phyloP scores from a whole-genome alignment of 148 eudicot species.

The Suaeda aralocaspica region DNA sequence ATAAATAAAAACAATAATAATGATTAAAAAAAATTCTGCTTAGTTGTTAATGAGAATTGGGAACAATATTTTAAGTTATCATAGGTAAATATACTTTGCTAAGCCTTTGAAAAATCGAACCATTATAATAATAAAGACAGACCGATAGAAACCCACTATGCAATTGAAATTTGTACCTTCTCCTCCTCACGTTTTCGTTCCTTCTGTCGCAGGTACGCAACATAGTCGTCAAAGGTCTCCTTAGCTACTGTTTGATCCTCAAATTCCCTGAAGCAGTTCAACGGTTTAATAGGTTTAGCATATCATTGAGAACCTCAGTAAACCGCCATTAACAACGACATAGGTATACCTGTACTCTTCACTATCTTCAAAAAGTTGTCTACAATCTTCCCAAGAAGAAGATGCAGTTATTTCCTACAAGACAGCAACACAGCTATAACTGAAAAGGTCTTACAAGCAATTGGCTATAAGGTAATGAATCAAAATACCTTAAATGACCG shows the following conservation, averaged over 20 bases:
- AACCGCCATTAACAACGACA: background rate
- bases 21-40: no score
- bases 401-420: conserved; percentile 65
- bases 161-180: conserved; percentile 45
- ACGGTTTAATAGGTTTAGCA: background rate
- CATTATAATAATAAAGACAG: no score
- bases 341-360: conserved; percentile 71
- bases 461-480: background rate
- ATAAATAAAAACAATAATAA: no score
- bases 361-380: conserved; percentile 65
- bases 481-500: conserved; percentile 53
- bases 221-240: conserved; percentile 73
- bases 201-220: conserved; percentile 66
- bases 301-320: background rate
- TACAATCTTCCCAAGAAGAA: conserved; percentile 87
- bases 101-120: no score
- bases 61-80: no score
- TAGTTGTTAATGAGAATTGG: no score
- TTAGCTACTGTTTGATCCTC: conserved; percentile 64
- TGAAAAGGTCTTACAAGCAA: conserved; percentile 1
- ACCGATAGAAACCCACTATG: no score
- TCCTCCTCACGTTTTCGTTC: conserved; percentile 95
- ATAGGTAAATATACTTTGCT: no score
- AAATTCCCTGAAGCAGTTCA: conserved; percentile 45
- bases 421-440: conserved; percentile 4